Evolutionary conservation across 2,329 filamentous ascomycete genomes (phyloP), one percentile per base, ranked within the genome.

Genomic region (Thelonectria blattea): DNA sequence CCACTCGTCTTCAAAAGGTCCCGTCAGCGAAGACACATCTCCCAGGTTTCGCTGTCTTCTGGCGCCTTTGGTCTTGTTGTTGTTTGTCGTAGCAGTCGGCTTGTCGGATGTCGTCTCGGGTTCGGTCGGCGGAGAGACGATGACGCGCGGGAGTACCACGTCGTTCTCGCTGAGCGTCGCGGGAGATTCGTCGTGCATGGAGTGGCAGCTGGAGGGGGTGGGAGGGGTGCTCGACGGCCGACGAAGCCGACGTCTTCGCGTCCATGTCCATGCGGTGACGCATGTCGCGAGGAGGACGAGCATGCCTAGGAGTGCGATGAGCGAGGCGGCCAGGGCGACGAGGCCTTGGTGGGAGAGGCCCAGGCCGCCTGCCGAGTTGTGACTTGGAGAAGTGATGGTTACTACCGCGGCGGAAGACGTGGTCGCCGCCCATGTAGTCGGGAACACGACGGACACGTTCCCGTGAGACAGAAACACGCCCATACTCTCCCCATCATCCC

Each of bases 1-100:
- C 54, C 54, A 56, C 54, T 56, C 54, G 24, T 56, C 47, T 41
- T 50, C 53, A 8, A 49, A 43, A 27, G 34, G 14, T 32, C 53
- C 45, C n/a, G 46, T 30, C 15, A 27, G 27, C 12, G 45, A 12
- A 1, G 22, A 22, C 3, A 37, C 34, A 10, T 27, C 12, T 3
- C 22, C 45, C 12, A 47, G 45, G 10, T 27, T 15, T 30, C 22
- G 27, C 22, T 47, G 11, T 11, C 45, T n/a, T 5, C 3, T 27
- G 20, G 15, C 12, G 9, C 24, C 22, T 47, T 20, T 47, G 20
- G 5, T 11, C 14, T n/a, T n/a, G 14, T 3, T 2, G 12, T 47
- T 12, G 20, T 14, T 12, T 30, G 32, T 34, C 14, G 22, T 24
- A 24, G 22, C 32, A 34, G 4, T 34, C 32, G 14, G 32, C 32